Conservation (phyloP, 306 rosid species). For the Glycine soja region DNA sequence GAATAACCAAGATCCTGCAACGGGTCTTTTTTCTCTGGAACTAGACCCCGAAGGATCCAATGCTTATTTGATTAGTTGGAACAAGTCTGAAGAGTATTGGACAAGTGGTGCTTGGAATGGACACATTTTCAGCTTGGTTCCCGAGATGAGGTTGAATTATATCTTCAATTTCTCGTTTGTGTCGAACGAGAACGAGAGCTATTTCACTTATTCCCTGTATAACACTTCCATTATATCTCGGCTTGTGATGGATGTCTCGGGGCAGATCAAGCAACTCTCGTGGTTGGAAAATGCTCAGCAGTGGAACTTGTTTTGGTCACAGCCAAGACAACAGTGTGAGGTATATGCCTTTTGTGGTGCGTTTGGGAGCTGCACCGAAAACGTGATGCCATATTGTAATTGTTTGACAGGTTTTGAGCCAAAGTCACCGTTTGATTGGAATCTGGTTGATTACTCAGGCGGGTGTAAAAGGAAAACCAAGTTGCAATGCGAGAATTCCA, state of each 20-base stretch:
- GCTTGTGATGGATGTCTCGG: constrained; percentile 47
- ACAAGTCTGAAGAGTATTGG: constrained; percentile 56
- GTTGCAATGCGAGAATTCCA: constrained; percentile 47
- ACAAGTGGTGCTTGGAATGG: constrained; percentile 60
- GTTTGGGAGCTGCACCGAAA: constrained; percentile 58
- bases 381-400: constrained; percentile 50
- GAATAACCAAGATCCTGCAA: constrained; percentile 55
- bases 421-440: constrained; percentile 49
- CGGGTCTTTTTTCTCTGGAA: constrained; percentile 58
- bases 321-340: constrained; percentile 60
- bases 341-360: constrained; percentile 65
- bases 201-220: constrained; percentile 55
- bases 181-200: constrained; percentile 56
- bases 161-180: constrained; percentile 54
- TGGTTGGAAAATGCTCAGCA: constrained; percentile 46
- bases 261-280: constrained; percentile 50
- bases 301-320: constrained; percentile 63
- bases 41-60: constrained; percentile 46
- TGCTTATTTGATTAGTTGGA: constrained; percentile 50
- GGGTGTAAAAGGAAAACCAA: constrained; percentile 64
- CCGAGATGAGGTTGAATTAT: constrained; percentile 62
- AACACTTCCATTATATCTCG: constrained; percentile 34
- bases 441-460: constrained; percentile 49
- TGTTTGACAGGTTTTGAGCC: constrained; percentile 62
- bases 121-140: constrained; percentile 50